Evolutionary conservation across 495 filamentous ascomycete genomes (phyloP), one percentile per base, ranked within the genome.

Genomic region (Penicillium samsonianum): DNA sequence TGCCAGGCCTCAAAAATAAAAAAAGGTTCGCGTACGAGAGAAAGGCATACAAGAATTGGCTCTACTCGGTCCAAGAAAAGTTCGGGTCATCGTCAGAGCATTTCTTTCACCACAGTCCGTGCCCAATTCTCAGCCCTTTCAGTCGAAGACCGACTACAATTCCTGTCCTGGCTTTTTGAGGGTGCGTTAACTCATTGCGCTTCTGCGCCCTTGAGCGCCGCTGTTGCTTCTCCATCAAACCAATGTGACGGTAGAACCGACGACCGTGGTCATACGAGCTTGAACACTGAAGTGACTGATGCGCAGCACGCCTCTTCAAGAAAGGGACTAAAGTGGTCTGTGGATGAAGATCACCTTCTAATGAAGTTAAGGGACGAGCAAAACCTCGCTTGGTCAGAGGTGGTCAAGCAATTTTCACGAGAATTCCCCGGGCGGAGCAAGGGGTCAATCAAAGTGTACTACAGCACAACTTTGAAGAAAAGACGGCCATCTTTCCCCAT

Each of bases 61-160:
- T 23, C 43, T 45, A 25, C 43, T 45, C 43, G 43, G 43, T 4
- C 43, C 22, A 45, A 45, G 43, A 45, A 45, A n/a, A n/a, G n/a
- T n/a, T n/a, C n/a, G n/a, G n/a, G n/a, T n/a, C n/a, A n/a, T n/a
- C n/a, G n/a, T n/a, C n/a, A n/a, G n/a, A 45, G 26, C 26, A 17
- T 19, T 28, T 47, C 44, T 28, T 47, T 47, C 16, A 16, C 44
- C 17, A 47, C 16, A 30, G 25, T 47, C n/a, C 26, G 11, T 19
- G 26, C 25, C 26, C 26, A 26, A 31, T 47, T 47, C 16, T 47
- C 26, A 4, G n/a, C 19, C 19, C 40, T 42, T 20, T 22, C 9
- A 20, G 40, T 42, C 40, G 19, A 42, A 42, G 19, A 42, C 17
- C 40, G 19, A 42, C 40, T 42, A 22, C 40, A 42, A 22, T 42